A percentile compares a stretch with the other conserved stretches of the same genome.
These are phyloP conservation scores for Suillus americanus DNA, from an alignment of 768 basidiomycete genomes.

Conservation along the genomic window DNA sequence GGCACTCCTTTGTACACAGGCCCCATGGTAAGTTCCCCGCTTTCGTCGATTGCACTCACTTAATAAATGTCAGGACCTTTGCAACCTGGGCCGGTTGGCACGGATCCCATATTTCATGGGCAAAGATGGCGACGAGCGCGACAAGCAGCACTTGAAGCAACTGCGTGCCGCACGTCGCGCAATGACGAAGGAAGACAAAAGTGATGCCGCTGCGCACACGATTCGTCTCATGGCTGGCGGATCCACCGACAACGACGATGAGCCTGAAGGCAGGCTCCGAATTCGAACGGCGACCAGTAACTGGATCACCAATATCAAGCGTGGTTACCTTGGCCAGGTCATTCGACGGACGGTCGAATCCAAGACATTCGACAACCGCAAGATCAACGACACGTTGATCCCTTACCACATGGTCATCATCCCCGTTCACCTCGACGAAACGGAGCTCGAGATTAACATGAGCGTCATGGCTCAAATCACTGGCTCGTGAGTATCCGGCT, in stretches of 20 bases:
- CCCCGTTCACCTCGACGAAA: background rate
- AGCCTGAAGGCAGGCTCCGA: background rate
- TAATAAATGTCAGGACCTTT: no score
- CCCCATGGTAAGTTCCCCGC: no score
- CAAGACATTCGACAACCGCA: background rate
- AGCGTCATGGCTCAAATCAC: background rate
- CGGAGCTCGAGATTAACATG: background rate
- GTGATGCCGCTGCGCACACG: no score
- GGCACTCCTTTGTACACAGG: no score
- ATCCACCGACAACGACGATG: background rate
- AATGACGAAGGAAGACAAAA: no score
- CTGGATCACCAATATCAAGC: background rate
- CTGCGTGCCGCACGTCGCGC: no score
- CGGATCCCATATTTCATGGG: no score
- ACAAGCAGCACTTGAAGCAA: no score
- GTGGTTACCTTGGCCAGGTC: background rate
- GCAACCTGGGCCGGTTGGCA: no score
- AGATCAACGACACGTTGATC: background rate
- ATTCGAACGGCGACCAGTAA: background rate
- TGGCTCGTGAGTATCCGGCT: background rate
- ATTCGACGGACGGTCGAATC: constrained; percentile 2
- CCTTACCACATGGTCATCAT: background rate
- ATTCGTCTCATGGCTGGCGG: background rate
- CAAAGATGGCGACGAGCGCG: no score
- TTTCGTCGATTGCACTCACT: no score